A percentile compares a stretch with the other conserved stretches of the same genome.
These are phyloP conservation scores for Metarhizium rileyi DNA, from an alignment of 2,329 filamentous ascomycete genomes.

Conservation along the genomic window DNA sequence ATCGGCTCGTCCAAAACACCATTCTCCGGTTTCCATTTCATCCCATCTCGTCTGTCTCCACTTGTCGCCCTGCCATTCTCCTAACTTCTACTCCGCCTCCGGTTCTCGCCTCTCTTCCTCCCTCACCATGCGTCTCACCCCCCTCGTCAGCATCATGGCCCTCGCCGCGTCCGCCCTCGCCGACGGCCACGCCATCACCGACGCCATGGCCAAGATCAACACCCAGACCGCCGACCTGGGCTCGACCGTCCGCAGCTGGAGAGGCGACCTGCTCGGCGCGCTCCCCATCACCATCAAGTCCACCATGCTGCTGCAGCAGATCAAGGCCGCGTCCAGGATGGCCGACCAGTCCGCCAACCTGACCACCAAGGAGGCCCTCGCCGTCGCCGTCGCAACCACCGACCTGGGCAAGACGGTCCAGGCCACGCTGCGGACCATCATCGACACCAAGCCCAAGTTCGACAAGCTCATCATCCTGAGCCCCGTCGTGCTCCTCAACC, in stretches of 20 bases:
- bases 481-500: conserved; percentile 31
- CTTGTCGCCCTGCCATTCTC: neutral
- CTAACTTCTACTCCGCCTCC: no score
- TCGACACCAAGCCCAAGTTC: conserved; percentile 33
- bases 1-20: neutral
- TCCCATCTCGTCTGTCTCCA: no score
- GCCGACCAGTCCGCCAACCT: conserved; percentile 29
- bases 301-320: conserved; percentile 26
- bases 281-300: conserved; percentile 32
- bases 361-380: conserved; percentile 26
- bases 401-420: conserved; percentile 28
- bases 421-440: conserved; percentile 26
- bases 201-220: conserved; percentile 25
- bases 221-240: conserved; percentile 24
- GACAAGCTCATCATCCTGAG: conserved; percentile 31
- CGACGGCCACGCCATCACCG: conserved; percentile 6
- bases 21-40: no score
- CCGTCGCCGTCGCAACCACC: conserved; percentile 26
- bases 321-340: conserved; percentile 27
- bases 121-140: conserved; percentile 2
- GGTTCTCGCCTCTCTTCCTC: neutral
- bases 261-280: conserved; percentile 26
- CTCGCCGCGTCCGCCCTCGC: neutral
- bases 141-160: conserved; percentile 4
- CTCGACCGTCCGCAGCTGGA: conserved; percentile 25